These are phyloP conservation scores for Scheffersomyces titani DNA, from an alignment of 1,139 yeast species.

Conservation along the genomic window DNA sequence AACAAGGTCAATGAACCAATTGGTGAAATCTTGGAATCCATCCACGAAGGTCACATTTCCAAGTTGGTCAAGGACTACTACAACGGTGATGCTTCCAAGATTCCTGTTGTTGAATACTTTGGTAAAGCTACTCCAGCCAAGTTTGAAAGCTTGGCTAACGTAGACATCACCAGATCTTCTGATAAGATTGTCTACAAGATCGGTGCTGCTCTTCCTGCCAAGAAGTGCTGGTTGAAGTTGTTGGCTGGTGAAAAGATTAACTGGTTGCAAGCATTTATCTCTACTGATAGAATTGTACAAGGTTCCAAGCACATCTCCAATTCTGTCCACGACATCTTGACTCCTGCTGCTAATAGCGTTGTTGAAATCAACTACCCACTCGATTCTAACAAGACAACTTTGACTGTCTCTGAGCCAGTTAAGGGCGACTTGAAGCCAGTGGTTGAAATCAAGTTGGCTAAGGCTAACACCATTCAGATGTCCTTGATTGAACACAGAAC, in stretches of 20 bases:
- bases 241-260: conserved; percentile 77
- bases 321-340: conserved; percentile 76
- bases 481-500: conserved; percentile 88
- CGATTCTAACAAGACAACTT: conserved; percentile 54
- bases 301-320: conserved; percentile 77
- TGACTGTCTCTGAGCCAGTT: conserved; percentile 68
- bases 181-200: conserved; percentile 47
- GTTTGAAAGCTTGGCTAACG: conserved; percentile 18
- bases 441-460: conserved; percentile 57
- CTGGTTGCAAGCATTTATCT: conserved; percentile 92
- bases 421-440: conserved; percentile 74
- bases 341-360: conserved; percentile 66
- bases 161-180: conserved; percentile 34
- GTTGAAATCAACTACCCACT: conserved; percentile 62
- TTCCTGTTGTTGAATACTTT: conserved; percentile 89
- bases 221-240: conserved; percentile 70
- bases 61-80: conserved; percentile 70
- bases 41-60: conserved; percentile 87
- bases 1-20: conserved; percentile 89
- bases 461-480: conserved; percentile 58
- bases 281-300: conserved; percentile 81
- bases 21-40: conserved; percentile 80
- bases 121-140: conserved; percentile 61
- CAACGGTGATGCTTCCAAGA: conserved; percentile 62
- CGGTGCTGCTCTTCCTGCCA: conserved; percentile 49